Evolutionary conservation across 208 protist species (phyloP).

Genomic region (Leishmania braziliensis): DNA sequence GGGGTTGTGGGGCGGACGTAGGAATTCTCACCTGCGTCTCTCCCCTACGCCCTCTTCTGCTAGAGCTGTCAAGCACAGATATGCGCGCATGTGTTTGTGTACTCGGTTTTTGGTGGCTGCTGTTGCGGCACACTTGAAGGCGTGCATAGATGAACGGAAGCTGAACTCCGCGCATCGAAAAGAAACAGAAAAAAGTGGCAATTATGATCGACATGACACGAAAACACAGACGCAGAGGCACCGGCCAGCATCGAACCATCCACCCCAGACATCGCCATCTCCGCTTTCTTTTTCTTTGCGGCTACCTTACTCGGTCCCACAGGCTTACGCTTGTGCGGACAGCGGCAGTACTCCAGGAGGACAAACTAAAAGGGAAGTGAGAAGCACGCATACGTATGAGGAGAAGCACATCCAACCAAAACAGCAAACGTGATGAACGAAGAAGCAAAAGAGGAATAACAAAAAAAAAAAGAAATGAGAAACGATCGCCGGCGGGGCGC

Average conservation of each 20-base stretch:
- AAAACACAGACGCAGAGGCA: neutral
- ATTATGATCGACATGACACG: neutral
- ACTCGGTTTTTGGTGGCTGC: neutral
- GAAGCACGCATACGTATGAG: constrained; percentile 2
- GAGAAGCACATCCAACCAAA: neutral
- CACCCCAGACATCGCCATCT: neutral
- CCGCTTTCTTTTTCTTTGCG: neutral
- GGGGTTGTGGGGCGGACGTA: neutral
- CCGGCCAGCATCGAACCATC: neutral
- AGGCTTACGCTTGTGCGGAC: neutral
- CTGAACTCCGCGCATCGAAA: neutral
- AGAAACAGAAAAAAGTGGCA: neutral
- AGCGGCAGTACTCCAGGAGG: neutral
- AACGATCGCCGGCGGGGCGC: neutral
- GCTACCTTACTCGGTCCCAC: neutral
- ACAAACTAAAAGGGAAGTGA: neutral
- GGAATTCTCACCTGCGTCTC: neutral
- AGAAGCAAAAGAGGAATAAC: constrained; percentile 2
- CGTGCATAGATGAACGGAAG: neutral
- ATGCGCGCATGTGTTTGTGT: neutral
- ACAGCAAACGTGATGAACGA: neutral
- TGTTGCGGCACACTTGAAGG: neutral
- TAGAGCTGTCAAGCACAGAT: neutral
- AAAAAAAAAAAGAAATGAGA: constrained; percentile 4
- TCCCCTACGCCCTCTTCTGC: neutral